Percentiles rank a stretch among this genome's conserved stretches.
phyloP scores from a whole-genome alignment of 306 rosid species.

The Quercus glauca region DNA sequence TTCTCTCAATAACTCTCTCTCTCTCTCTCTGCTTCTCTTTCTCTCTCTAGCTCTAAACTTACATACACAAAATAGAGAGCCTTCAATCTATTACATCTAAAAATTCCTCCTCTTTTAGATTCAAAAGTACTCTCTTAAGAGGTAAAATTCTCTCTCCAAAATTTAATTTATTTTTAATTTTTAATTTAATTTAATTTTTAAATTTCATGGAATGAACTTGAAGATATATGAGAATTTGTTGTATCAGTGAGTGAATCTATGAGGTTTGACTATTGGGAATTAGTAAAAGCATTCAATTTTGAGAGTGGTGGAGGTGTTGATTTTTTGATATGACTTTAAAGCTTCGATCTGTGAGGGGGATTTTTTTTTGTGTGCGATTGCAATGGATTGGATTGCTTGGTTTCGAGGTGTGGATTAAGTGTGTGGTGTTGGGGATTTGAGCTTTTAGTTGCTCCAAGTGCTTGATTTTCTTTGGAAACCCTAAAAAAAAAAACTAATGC shows the following conservation, averaged over 20 bases:
- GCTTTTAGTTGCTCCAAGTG: conserved; percentile 1
- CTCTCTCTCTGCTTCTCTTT: conserved; percentile 23
- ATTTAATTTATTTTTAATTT: conserved; percentile 14
- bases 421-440: conserved; percentile 13
- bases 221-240: not conserved
- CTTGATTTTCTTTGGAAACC: conserved; percentile 42
- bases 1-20: conserved; percentile 20
- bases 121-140: conserved; percentile 33
- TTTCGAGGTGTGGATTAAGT: conserved; percentile 8
- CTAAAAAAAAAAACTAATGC: conserved; percentile 26
- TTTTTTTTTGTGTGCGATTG: conserved; percentile 2
- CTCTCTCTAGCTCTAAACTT: not conserved
- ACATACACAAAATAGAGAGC: too few species aligned
- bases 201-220: not conserved
- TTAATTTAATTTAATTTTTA: not conserved
- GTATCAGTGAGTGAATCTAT: conserved; percentile 36
- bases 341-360: conserved; percentile 44
- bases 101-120: not conserved
- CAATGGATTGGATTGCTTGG: conserved; percentile 30
- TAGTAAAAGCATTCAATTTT: conserved; percentile 25
- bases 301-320: not conserved
- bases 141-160: conserved; percentile 47
- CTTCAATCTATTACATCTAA: too few species aligned
- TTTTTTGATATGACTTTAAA: not conserved
- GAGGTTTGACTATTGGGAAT: conserved; percentile 41